Conservation (phyloP, 2,329 filamentous ascomycete species). For the Penicillium digitatum region DNA sequence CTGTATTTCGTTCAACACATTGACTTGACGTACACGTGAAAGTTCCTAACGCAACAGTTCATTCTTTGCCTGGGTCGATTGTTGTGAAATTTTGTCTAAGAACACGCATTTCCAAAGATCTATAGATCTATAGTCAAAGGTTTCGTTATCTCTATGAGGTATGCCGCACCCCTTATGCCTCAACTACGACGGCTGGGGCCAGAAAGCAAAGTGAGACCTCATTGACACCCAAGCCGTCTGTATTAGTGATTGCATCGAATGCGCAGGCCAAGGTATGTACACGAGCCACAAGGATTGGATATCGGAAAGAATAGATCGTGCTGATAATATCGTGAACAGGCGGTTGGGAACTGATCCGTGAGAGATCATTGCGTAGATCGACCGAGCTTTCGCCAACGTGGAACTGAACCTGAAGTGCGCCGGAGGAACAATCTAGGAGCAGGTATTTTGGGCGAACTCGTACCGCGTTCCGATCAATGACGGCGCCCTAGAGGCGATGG, state of each 20-base stretch:
- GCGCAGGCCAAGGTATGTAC: slow-evolving; percentile 26
- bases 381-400: slow-evolving; percentile 56
- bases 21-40: not conserved
- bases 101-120: not conserved
- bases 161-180: slow-evolving; percentile 42
- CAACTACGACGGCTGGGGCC: slow-evolving; percentile 39
- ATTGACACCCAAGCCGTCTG: slow-evolving; percentile 50
- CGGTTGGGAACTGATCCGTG: slow-evolving; percentile 33
- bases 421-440: slow-evolving; percentile 48
- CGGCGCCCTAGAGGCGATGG: slow-evolving; percentile 41
- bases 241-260: slow-evolving; percentile 48
- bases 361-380: slow-evolving; percentile 47
- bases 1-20: not conserved
- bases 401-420: slow-evolving; percentile 50
- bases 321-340: slow-evolving; percentile 22
- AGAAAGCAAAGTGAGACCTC: slow-evolving; percentile 32
- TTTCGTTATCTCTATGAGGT: not conserved
- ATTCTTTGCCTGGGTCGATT: not conserved
- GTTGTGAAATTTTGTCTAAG: not conserved
- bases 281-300: not conserved
- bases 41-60: not conserved
- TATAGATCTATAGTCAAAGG: not conserved
- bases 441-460: slow-evolving; percentile 50
- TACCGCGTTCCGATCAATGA: slow-evolving; percentile 47
- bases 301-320: not conserved